Percentiles rank a stretch among this genome's conserved stretches.
Evolutionary conservation across 139 green algal species (phyloP).

Genomic region (Microglena sp.): DNA sequence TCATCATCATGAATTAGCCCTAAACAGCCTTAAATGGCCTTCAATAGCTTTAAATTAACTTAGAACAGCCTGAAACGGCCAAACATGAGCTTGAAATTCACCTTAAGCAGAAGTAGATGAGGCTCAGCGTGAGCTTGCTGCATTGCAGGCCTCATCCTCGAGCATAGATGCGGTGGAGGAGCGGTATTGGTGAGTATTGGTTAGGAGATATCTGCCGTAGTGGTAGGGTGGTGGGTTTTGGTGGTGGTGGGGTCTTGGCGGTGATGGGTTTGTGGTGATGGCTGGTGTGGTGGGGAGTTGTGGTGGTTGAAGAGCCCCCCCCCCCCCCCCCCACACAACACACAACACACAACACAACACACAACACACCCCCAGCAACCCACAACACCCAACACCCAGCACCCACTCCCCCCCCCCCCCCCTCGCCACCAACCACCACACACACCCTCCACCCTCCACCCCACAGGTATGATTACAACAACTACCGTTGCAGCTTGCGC

Average conservation of each 20-base stretch:
- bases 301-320: background rate
- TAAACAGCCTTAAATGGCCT: background rate
- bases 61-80: background rate
- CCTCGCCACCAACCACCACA: too few relatives aligned
- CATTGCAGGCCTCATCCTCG: constrained; percentile 12
- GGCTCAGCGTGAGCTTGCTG: background rate
- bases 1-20: background rate
- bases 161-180: constrained; percentile 57
- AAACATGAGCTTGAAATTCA: background rate
- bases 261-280: background rate
- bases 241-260: background rate
- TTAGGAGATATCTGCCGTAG: background rate
- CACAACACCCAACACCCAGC: too few relatives aligned
- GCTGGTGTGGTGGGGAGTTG: background rate
- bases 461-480: too few relatives aligned
- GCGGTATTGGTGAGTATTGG: constrained; percentile 54
- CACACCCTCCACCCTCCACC: too few relatives aligned
- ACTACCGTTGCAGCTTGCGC: too few relatives aligned
- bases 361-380: too few relatives aligned
- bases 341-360: too few relatives aligned
- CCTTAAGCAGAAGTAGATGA: constrained; percentile 11
- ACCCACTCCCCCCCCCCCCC: too few relatives aligned
- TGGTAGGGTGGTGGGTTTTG: background rate
- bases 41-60: background rate
- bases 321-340: too few relatives aligned